Base-by-base conservation (phyloP, 768 basidiomycete genomes). In the Tephrocybe sp. region DNA sequence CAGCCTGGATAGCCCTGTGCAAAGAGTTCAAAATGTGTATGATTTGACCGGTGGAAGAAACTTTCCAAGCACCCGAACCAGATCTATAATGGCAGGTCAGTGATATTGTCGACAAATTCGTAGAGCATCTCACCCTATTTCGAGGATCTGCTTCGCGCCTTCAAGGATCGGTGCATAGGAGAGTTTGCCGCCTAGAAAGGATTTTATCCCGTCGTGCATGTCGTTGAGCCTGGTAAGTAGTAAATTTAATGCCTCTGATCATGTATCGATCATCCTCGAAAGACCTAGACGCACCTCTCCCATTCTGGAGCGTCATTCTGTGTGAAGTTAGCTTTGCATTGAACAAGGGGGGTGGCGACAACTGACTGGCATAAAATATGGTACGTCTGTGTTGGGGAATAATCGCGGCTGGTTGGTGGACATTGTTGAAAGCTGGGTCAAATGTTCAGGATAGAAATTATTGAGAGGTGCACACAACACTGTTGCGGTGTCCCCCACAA, bases 1-100 rank as follows among this genome's bases (percentile, higher is more conserved):
- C 52, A 8, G 46, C 52, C 26, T 53, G 52, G 15, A 36, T 48
- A 6, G 40, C 24, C 46, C 47, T 48, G 4, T 5, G 21, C 4
- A 44, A 8, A 16, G 21, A 19, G 19, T 18, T 44, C 7, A 25
- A 24, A 42, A 25, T 18, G 5, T 9, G 7, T 9, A 22, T n/a
- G n/a, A n/a, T n/a, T n/a, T n/a, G n/a, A n/a, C 13, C 6, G 13
- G 19, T 4, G 16, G 30, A 28, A 15, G 30, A 9, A 16, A 43
- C 35, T 15, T 32, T 44, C 46, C 52, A 44, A 21, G 52, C 52
- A 21, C 46, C 21, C 11, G 44, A 35, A 16, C 44, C 21, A 32
- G 9, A 43, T 13, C 27, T 31, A 13, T 44, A 12, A 15, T 5
- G 12, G n/a, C 21, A 19, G n/a, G n/a, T n/a, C 19, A 21, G 3